A percentile compares a stretch with the other conserved stretches of the same genome.
These are phyloP conservation scores for Cylindricascospora bacillispora DNA, from an alignment of 1,139 yeast genomes.

Conservation along the genomic window DNA sequence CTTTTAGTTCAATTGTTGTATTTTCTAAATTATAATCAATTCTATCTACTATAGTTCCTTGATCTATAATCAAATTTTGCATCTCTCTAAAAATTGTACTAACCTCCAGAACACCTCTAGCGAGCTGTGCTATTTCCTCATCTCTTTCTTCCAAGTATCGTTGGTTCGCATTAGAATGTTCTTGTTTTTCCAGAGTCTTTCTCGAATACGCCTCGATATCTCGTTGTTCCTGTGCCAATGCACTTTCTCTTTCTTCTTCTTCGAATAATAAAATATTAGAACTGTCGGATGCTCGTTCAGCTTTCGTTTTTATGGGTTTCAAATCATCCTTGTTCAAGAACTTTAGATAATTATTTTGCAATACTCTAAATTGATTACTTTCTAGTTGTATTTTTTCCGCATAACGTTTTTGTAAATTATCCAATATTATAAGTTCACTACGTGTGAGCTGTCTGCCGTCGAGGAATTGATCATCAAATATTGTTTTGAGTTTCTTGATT, in stretches of 20 bases:
- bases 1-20: constrained; percentile 61
- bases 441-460: constrained; percentile 24
- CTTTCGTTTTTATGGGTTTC: constrained; percentile 20
- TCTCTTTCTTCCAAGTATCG: constrained; percentile 49
- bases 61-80: constrained; percentile 86
- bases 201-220: constrained; percentile 34
- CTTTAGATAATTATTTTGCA: constrained; percentile 81
- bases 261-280: constrained; percentile 10
- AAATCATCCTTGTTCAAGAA: constrained; percentile 59
- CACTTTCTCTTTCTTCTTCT: constrained; percentile 28
- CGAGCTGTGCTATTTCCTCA: constrained; percentile 75
- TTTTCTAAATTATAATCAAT: constrained; percentile 83
- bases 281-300: not conserved
- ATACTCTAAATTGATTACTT: constrained; percentile 65
- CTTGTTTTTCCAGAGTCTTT: constrained; percentile 30
- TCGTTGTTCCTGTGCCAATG: constrained; percentile 6
- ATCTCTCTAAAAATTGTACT: constrained; percentile 87
- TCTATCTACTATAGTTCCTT: constrained; percentile 84
- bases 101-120: constrained; percentile 88
- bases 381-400: constrained; percentile 75
- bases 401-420: constrained; percentile 69
- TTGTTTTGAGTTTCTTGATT: constrained; percentile 52
- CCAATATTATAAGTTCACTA: constrained; percentile 53
- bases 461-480: constrained; percentile 27
- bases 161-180: constrained; percentile 29